Conservation (phyloP, 2,329 filamentous ascomycete species). For the Xylaria sp. region DNA sequence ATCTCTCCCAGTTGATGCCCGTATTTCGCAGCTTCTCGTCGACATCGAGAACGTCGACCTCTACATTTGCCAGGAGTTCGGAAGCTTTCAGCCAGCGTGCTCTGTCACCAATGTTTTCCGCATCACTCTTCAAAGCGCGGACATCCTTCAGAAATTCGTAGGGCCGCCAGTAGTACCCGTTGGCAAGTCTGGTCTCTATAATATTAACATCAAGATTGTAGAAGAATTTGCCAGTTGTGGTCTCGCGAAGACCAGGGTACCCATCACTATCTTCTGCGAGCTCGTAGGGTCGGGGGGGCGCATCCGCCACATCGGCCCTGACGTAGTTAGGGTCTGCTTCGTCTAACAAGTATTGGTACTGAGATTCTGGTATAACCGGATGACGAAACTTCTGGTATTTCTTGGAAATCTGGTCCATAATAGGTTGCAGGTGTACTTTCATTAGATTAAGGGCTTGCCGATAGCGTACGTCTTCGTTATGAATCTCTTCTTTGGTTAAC, state of each 20-base stretch:
- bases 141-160: slow-evolving; percentile 92
- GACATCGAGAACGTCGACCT: slow-evolving; percentile 87
- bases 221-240: slow-evolving; percentile 82
- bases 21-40: slow-evolving; percentile 68
- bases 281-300: slow-evolving; percentile 78
- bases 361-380: slow-evolving; percentile 77
- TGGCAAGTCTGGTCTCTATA: slow-evolving; percentile 95
- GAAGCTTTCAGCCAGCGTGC: slow-evolving; percentile 87
- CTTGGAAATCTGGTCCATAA: slow-evolving; percentile 96
- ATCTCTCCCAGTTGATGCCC: slow-evolving; percentile 81
- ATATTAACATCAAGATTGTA: slow-evolving; percentile 94
- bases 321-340: slow-evolving; percentile 81
- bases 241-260: slow-evolving; percentile 79
- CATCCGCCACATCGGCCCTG: slow-evolving; percentile 65
- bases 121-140: slow-evolving; percentile 84
- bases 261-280: slow-evolving; percentile 83
- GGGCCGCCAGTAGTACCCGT: slow-evolving; percentile 93
- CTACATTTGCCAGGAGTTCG: slow-evolving; percentile 91
- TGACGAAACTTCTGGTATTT: slow-evolving; percentile 90
- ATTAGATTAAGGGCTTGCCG: slow-evolving; percentile 85
- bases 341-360: slow-evolving; percentile 84
- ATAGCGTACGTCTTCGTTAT: slow-evolving; percentile 83
- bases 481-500: slow-evolving; percentile 81
- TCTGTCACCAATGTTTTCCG: slow-evolving; percentile 82
- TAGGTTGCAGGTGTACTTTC: slow-evolving; percentile 89